phyloP scores from a whole-genome alignment of 2,329 filamentous ascomycete species.

The Blastomyces parvus region DNA sequence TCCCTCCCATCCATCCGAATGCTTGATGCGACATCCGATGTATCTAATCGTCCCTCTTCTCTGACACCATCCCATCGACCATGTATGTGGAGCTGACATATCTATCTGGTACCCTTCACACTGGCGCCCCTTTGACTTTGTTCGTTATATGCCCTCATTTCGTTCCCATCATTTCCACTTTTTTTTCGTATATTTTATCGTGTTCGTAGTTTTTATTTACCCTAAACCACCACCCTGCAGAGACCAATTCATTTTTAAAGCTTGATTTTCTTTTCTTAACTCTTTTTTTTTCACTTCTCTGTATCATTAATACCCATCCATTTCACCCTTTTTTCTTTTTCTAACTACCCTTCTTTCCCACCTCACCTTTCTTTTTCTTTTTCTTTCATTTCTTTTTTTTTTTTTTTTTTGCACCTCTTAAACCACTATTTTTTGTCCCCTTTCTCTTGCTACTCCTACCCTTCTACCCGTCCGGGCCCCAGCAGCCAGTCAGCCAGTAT shows the following conservation, averaged over 20 bases:
- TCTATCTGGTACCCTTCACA: not conserved
- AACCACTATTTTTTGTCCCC: not conserved
- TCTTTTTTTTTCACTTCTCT: not conserved
- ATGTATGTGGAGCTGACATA: not conserved
- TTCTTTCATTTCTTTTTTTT: not conserved
- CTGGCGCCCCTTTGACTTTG: not conserved
- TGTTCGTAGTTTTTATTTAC: not conserved
- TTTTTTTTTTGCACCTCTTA: not conserved
- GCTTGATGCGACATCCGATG: not conserved
- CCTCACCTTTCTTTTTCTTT: not conserved
- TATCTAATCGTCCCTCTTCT: not conserved
- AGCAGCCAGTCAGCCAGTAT: no score
- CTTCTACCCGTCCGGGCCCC: no score
- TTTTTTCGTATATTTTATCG: not conserved
- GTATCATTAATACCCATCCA: constrained; percentile 9
- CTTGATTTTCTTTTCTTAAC: not conserved
- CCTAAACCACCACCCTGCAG: not conserved
- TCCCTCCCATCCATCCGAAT: not conserved
- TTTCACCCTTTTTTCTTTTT: not conserved
- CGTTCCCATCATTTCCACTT: not conserved
- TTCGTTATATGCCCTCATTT: not conserved
- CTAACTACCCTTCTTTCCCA: not conserved
- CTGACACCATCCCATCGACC: not conserved
- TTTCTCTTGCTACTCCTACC: no score
- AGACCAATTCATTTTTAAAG: not conserved